These are phyloP conservation scores for Clitocybe nebularis DNA, from an alignment of 1,284 basidiomycete species.

Conservation along the genomic window DNA sequence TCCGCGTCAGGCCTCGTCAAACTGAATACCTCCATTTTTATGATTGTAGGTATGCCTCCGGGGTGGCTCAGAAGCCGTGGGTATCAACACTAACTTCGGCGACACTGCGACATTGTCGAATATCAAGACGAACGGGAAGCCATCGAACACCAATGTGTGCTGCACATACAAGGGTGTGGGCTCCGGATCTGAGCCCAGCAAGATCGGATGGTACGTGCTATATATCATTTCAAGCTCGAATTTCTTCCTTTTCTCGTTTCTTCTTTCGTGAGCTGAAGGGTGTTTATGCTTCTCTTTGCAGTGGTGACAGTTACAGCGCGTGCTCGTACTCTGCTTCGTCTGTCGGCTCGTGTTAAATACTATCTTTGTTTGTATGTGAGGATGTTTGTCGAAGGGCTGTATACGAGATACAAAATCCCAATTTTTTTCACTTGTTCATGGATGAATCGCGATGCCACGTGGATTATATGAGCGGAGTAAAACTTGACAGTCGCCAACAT, in stretches of 20 bases:
- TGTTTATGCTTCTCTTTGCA: conserved; percentile 2
- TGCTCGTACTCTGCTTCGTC: conserved; percentile 16
- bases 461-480: no score
- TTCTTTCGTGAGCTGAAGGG: no score
- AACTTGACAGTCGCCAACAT: background rate
- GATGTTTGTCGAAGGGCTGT: no score
- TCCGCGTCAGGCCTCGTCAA: background rate
- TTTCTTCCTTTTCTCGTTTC: no score
- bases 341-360: conserved; percentile 16
- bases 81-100: conserved; percentile 25
- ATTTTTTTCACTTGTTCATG: no score
- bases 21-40: background rate
- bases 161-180: conserved; percentile 23
- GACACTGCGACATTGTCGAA: conserved; percentile 23
- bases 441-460: no score
- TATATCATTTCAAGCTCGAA: conserved; percentile 1
- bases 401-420: no score
- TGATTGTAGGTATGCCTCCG: conserved; percentile 20
- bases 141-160: conserved; percentile 19
- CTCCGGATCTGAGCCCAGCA: conserved; percentile 21
- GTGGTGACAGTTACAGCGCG: conserved; percentile 17
- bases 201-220: conserved; percentile 24
- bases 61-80: conserved; percentile 20
- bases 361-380: no score
- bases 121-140: conserved; percentile 23